A percentile compares a stretch with the other conserved stretches of the same genome.
Evolutionary conservation across 164 flowering plant species (phyloP).

Genomic region (Magnolia kwangsiensis): DNA sequence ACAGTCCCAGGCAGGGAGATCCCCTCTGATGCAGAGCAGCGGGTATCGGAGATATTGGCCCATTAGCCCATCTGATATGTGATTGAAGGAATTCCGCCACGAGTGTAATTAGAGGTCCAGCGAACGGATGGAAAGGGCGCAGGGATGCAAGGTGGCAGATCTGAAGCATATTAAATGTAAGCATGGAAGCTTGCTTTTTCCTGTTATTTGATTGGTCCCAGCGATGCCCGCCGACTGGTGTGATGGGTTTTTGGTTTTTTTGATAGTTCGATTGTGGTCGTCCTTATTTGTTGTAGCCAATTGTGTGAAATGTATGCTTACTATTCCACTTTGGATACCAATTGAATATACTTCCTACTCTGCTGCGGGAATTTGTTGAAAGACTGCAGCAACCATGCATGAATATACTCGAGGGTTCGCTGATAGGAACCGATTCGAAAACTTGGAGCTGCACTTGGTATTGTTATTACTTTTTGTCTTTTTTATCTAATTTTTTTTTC

Average conservation of each 20-base stretch:
- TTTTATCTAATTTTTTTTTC: too few relatives aligned
- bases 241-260: background rate
- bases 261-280: too few relatives aligned
- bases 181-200: background rate
- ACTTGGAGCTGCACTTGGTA: too few relatives aligned
- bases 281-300: too few relatives aligned
- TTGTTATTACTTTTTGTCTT: too few relatives aligned
- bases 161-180: background rate
- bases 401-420: too few relatives aligned
- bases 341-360: too few relatives aligned
- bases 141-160: background rate
- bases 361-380: too few relatives aligned
- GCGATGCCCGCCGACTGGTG: background rate
- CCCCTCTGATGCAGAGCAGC: constrained; percentile 69
- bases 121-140: background rate
- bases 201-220: background rate
- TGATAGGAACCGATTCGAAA: too few relatives aligned
- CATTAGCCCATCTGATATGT: constrained; percentile 11
- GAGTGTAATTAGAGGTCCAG: background rate
- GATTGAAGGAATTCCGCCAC: background rate
- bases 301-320: too few relatives aligned
- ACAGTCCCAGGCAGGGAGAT: constrained; percentile 93
- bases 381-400: too few relatives aligned
- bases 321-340: too few relatives aligned
- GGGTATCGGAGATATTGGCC: constrained; percentile 62